These are phyloP conservation scores for Mariannaea sp. DNA, from an alignment of 2,329 filamentous ascomycete species.

Conservation along the genomic window DNA sequence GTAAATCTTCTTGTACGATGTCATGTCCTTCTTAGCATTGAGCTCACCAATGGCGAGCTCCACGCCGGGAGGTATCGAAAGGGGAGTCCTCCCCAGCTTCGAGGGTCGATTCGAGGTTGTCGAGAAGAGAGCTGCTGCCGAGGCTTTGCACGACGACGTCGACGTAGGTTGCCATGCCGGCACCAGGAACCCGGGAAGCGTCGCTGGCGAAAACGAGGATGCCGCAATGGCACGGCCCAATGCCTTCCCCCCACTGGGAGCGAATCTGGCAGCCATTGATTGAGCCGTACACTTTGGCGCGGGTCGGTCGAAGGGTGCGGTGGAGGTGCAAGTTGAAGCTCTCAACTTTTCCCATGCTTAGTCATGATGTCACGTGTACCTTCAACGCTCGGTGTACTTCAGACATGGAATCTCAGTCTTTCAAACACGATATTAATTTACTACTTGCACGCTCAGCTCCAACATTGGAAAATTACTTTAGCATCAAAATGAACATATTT, in stretches of 20 bases:
- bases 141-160: conserved; percentile 48
- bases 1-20: conserved; percentile 64
- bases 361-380: conserved; percentile 41
- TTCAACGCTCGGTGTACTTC: too few relatives aligned
- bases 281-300: conserved; percentile 9
- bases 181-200: conserved; percentile 73
- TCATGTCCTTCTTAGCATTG: conserved; percentile 56
- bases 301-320: conserved; percentile 14
- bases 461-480: too few relatives aligned
- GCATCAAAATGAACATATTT: background rate
- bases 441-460: too few relatives aligned
- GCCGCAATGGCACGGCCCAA: conserved; percentile 58
- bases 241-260: conserved; percentile 64
- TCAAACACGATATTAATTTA: too few relatives aligned
- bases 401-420: too few relatives aligned
- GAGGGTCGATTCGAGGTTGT: conserved; percentile 69
- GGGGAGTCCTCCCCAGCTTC: conserved; percentile 82
- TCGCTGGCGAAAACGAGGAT: conserved; percentile 52
- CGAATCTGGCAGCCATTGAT: conserved; percentile 62
- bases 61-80: conserved; percentile 84
- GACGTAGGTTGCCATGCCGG: conserved; percentile 67
- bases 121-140: conserved; percentile 61
- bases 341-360: conserved; percentile 44
- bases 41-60: conserved; percentile 73
- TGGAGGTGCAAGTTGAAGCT: conserved; percentile 25